Conservation (phyloP, 75 land plant species). For the Larix kaempferi region DNA sequence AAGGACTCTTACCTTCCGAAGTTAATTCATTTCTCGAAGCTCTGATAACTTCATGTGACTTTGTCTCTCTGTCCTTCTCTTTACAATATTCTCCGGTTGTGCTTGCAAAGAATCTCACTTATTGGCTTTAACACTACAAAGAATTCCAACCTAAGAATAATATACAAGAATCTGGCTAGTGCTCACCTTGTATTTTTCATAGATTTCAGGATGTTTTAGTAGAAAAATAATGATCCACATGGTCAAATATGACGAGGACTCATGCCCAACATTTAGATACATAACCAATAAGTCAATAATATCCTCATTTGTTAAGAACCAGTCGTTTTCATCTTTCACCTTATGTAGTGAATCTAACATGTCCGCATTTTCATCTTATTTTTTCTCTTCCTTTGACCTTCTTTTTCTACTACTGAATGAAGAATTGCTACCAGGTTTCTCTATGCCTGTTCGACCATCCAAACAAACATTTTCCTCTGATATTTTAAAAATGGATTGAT, state of each 20-base stretch:
- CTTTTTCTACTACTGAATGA: constrained; percentile 43
- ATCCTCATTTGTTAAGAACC: constrained; percentile 50
- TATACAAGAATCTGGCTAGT: neutral
- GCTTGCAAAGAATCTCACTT: constrained; percentile 20
- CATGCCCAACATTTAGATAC: constrained; percentile 75
- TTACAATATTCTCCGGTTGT: constrained; percentile 56
- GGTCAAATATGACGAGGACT: constrained; percentile 60
- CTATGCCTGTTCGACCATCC: constrained; percentile 38
- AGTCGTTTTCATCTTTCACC: constrained; percentile 54
- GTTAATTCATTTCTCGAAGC: constrained; percentile 55
- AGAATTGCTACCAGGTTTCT: constrained; percentile 47
- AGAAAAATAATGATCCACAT: constrained; percentile 66
- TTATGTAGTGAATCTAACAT: constrained; percentile 55
- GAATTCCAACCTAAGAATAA: neutral
- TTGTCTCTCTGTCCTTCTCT: constrained; percentile 31
- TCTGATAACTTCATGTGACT: constrained; percentile 52
- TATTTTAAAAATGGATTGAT: neutral
- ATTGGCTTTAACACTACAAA: neutral
- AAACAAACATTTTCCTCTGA: neutral
- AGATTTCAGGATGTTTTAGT: constrained; percentile 39
- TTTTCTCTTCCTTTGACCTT: constrained; percentile 12
- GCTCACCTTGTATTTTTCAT: constrained; percentile 54
- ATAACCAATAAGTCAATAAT: constrained; percentile 61
- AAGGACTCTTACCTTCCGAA: constrained; percentile 30
- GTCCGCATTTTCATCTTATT: constrained; percentile 18